These are phyloP conservation scores for Solanum hybrid DNA, from an alignment of 305 asterid genomes.

Conservation along the genomic window DNA sequence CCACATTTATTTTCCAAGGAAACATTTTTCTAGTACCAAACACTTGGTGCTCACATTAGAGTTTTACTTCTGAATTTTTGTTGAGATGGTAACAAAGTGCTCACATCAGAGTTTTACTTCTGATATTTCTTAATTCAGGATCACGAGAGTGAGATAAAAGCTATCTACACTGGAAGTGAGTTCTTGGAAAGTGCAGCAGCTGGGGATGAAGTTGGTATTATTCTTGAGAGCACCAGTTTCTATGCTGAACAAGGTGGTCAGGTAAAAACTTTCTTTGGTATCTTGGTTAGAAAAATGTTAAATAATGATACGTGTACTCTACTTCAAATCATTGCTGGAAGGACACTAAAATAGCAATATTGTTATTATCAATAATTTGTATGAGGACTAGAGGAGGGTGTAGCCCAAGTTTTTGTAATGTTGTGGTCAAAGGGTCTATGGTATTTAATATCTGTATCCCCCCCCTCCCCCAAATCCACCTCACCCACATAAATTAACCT, in stretches of 20 bases:
- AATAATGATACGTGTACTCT: background rate
- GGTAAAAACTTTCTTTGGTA: slow-evolving; percentile 33
- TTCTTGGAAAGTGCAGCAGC: slow-evolving; percentile 55
- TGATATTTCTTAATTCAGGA: slow-evolving; percentile 33
- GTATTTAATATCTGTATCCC: background rate
- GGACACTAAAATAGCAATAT: background rate
- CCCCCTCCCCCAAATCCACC: background rate
- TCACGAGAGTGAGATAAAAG: slow-evolving; percentile 76
- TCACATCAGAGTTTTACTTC: background rate
- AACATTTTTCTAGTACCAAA: background rate
- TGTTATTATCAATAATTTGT: background rate
- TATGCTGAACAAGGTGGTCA: slow-evolving; percentile 99
- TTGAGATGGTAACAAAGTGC: background rate
- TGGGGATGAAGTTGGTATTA: slow-evolving; percentile 71
- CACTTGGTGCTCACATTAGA: background rate
- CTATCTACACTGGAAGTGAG: slow-evolving; percentile 72
- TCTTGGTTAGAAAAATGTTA: background rate
- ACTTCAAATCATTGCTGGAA: background rate
- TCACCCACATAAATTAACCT: background rate
- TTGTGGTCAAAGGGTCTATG: too few species aligned
- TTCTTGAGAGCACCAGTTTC: slow-evolving; percentile 82
- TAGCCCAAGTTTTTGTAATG: too few species aligned
- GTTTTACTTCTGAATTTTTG: background rate
- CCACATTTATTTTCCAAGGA: background rate
- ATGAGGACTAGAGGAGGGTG: background rate